These are phyloP conservation scores for Erodium moschatum DNA, from an alignment of 441 rosid species.

Conservation along the genomic window DNA sequence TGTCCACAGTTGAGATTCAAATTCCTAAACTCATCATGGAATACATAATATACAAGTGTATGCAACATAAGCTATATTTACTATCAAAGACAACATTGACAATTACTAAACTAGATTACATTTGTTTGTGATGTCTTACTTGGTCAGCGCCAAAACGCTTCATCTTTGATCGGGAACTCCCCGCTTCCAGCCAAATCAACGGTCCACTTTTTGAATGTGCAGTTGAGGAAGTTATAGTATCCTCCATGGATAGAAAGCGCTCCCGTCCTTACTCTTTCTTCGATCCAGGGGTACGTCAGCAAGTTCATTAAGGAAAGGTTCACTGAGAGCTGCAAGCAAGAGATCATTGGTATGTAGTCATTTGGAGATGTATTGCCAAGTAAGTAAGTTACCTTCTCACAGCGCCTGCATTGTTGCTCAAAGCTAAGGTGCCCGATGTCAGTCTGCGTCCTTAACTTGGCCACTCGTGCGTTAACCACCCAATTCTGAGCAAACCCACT, in stretches of 20 bases:
- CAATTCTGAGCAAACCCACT: conserved; percentile 44
- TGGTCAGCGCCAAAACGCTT: conserved; percentile 31
- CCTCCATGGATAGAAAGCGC: conserved; percentile 47
- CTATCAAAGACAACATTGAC: no score
- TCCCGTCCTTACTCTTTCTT: conserved; percentile 35
- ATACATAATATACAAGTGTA: no score
- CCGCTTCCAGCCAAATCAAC: conserved; percentile 26
- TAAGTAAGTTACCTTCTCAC: conserved; percentile 40
- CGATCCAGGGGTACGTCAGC: conserved; percentile 51
- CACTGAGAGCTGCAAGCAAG: conserved; percentile 41
- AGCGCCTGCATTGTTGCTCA: conserved; percentile 48
- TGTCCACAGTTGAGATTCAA: no score
- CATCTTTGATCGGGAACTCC: conserved; percentile 23
- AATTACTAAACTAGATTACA: no score
- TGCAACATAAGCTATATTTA: no score
- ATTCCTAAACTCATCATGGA: no score
- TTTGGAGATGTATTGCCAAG: no score
- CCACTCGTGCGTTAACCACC: conserved; percentile 45
- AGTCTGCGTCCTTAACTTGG: conserved; percentile 39
- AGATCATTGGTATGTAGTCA: neutral
- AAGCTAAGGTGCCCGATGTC: conserved; percentile 42
- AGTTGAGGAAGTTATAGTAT: conserved; percentile 46
- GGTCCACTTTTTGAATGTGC: conserved; percentile 59
- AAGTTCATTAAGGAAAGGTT: conserved; percentile 45
- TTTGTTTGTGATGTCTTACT: no score